Base-by-base conservation (phyloP, 2,329 filamentous ascomycete species). In the Monosporascus sp. region DNA sequence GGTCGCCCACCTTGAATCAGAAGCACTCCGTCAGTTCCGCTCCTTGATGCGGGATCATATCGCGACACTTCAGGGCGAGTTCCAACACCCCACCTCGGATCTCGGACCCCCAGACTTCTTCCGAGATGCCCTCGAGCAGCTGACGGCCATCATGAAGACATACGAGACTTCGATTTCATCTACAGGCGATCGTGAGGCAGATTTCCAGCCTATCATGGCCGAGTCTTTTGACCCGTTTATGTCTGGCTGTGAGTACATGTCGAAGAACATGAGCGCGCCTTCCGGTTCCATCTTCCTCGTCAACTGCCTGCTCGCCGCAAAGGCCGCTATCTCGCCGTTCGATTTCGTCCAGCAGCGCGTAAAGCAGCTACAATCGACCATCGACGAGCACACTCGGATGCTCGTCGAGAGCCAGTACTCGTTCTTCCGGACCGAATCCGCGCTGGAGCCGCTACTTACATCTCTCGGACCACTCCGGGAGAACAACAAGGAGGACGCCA, bases 201-300 rank as follows among this genome's bases (percentile, higher is more conserved):
- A 85, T 38, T 96, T 97, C 63, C 80, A 88, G 47, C 80, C 84
- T 6, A 84, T 96, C 20, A 75, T 97, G 18, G 77, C 78, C 41
- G 89, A 93, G 63, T 86, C 90, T 0, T 83, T 97, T 37, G 89
- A 96, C 60, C 93, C 94, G 0, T 97, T 94, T 70, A 74, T 97
- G 45, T 77, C 81, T 15, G 85, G 83, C n/a, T 90, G 88, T 65
- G 80, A 86, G 55, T 85, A 83, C 52, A 81, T 94, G 63, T 80
- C 86, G 14, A 80, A 77, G 54, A 74, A 76, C 18, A 74, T 94
- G 45, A 70, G 77, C 3, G 67, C 78, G 1, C 86, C 86, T 0
- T 77, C 80, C 8, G 78, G 78, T 46, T 80, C 83, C 35, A 83
- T 93, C 7, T 92, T 93, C 64, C 75, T 81, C 7, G 78, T 90